Evolutionary conservation across 192 early-diverging fungal genomes (phyloP), one percentile per base, ranked within the genome.

Genomic region (Mortierella antarctica): DNA sequence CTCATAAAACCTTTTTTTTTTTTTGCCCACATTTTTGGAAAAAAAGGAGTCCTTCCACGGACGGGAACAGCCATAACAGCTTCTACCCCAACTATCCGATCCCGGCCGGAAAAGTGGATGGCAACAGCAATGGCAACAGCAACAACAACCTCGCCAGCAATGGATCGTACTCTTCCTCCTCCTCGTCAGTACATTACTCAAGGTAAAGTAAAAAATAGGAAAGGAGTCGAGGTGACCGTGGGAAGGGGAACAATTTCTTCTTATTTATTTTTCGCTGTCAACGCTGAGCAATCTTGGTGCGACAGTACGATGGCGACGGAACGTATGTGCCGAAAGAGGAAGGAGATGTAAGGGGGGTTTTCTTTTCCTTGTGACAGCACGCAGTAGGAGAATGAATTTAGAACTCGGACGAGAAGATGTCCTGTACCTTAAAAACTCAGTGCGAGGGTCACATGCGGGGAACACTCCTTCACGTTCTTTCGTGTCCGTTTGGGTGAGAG

Each of bases 121-220:
- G 39, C 12, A 39, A 45, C 45, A 54, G 49, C 20, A 65, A 62
- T n/a, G 31, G 41, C 5, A 57, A 20, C 53, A 63, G 61, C 45
- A 57, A 71, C 57, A 69, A 51, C 31, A 40, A 48, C 18, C 52
- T 45, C 62, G 31, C 31, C 31, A 65, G 62, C 56, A 75, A 76
- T 45, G 74, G 67, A 70, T 74, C 63, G 4, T 68, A 76, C 47
- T 76, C 74, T 23, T 76, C 74, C 6, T 63, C 74, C 9, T 31
- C 74, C 12, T 76, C 74, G 6, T 76, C 74, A 7, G 57, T 60
- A 6, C 67, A 76, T 47, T 58, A 70, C 53, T 67, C 67, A 57
- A 73, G 71, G 71, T 67, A 76, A 62, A 47, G 54, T 50, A 46
- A 52, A 49, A 59, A 40, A 23, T 39, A 50, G 20, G 23, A 15